A percentile compares a stretch with the other conserved stretches of the same genome.
These are phyloP conservation scores for Xylariaceae sp. DNA, from an alignment of 2,329 filamentous ascomycete genomes.

Conservation along the genomic window DNA sequence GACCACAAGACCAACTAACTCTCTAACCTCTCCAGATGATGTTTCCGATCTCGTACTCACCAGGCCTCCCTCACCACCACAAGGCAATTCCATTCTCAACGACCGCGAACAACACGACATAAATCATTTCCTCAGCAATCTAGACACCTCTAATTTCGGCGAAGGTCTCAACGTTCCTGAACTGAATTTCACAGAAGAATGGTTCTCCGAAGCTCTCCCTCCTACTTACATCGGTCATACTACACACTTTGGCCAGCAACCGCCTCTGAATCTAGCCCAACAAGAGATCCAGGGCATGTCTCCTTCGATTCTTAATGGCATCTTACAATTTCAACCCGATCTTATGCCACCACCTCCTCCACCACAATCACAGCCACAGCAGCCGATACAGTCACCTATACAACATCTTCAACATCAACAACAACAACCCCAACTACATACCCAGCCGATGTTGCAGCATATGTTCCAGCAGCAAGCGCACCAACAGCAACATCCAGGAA, in stretches of 20 bases:
- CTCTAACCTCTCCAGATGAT: too few relatives aligned
- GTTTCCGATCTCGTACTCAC: too few relatives aligned
- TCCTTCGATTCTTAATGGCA: constrained; percentile 23
- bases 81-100: constrained; percentile 62
- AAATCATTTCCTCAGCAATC: constrained; percentile 53
- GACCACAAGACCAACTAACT: too few relatives aligned
- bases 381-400: constrained; percentile 25
- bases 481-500: too few relatives aligned
- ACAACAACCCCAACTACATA: constrained; percentile 22
- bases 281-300: constrained; percentile 27
- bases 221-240: constrained; percentile 63
- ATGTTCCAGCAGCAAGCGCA: too few relatives aligned
- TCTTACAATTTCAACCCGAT: constrained; percentile 25
- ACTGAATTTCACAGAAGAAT: constrained; percentile 47
- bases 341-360: constrained; percentile 20
- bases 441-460: constrained; percentile 4
- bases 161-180: too few relatives aligned
- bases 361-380: constrained; percentile 23
- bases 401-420: constrained; percentile 17
- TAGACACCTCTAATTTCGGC: too few relatives aligned
- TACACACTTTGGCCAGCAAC: constrained; percentile 58
- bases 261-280: constrained; percentile 27
- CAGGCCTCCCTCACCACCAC: constrained; percentile 59
- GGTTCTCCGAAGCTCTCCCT: constrained; percentile 54
- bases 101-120: constrained; percentile 58